These are phyloP conservation scores for Cryptosporidium bovis DNA, from an alignment of 169 alveolate species.

Conservation along the genomic window DNA sequence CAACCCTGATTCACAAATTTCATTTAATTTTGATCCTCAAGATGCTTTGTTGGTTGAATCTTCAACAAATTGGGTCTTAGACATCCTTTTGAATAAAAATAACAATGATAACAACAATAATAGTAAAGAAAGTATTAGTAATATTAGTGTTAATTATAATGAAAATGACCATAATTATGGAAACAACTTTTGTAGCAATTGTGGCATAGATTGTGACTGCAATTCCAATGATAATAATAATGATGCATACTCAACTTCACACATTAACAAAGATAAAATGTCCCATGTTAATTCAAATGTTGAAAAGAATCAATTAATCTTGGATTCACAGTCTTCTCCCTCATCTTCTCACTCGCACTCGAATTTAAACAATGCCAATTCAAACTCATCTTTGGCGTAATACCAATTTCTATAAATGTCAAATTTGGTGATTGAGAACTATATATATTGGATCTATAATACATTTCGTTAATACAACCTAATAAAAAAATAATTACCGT, in stretches of 20 bases:
- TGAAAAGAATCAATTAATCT: too few relatives aligned
- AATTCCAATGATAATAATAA: neutral
- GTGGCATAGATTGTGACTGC: neutral
- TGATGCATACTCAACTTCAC: neutral
- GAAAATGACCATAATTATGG: neutral
- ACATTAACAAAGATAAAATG: too few relatives aligned
- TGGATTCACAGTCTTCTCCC: too few relatives aligned
- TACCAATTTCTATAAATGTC: too few relatives aligned
- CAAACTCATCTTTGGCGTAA: too few relatives aligned
- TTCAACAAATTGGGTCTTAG: constrained; percentile 70
- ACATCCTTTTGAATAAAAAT: constrained; percentile 37
- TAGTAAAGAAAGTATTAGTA: neutral
- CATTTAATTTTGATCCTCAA: constrained; percentile 65
- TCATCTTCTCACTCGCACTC: too few relatives aligned
- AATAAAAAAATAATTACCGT: too few relatives aligned
- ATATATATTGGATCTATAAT: too few relatives aligned
- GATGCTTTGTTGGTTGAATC: constrained; percentile 69
- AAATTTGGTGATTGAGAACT: too few relatives aligned
- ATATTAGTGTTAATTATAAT: neutral
- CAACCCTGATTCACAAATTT: constrained; percentile 30
- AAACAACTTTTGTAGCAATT: neutral
- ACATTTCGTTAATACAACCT: too few relatives aligned
- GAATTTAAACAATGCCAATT: too few relatives aligned
- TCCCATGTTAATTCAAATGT: too few relatives aligned
- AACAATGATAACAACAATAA: neutral